Evolutionary conservation across 768 basidiomycete genomes (phyloP).

Genomic region (Boletus sp.): DNA sequence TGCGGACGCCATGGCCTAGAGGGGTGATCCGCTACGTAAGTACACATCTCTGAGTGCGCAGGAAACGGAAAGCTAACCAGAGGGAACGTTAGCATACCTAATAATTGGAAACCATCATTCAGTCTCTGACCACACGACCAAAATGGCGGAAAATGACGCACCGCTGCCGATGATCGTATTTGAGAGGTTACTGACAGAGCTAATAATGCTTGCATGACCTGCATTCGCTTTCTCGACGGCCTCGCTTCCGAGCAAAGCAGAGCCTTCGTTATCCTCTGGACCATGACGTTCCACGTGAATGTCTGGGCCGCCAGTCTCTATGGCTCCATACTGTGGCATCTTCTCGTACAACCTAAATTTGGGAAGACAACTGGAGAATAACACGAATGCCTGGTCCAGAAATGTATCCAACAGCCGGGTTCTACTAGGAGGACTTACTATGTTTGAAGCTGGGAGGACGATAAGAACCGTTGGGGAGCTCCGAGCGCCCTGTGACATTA

Average conservation of each 20-base stretch:
- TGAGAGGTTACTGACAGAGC: constrained; percentile 74
- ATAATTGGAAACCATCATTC: background rate
- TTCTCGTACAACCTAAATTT: constrained; percentile 49
- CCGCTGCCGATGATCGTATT: constrained; percentile 95
- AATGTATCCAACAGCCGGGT: background rate
- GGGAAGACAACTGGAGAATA: background rate
- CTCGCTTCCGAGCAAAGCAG: constrained; percentile 56
- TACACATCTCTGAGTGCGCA: background rate
- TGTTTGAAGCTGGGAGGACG: background rate
- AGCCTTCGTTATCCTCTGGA: constrained; percentile 45
- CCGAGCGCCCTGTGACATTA: background rate
- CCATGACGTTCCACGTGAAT: constrained; percentile 4
- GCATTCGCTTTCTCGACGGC: constrained; percentile 37
- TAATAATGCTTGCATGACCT: constrained; percentile 67
- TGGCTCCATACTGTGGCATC: constrained; percentile 69
- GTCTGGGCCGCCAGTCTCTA: constrained; percentile 34
- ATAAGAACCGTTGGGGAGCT: background rate
- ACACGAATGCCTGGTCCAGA: background rate
- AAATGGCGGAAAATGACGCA: constrained; percentile 32
- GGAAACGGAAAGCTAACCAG: constrained; percentile 45
- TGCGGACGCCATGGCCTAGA: constrained; percentile 83
- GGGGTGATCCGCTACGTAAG: background rate
- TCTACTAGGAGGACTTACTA: background rate
- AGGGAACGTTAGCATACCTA: constrained; percentile 89
- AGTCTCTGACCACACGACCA: background rate